These are phyloP conservation scores for Lipomyces kockii DNA, from an alignment of 805 yeast genomes.

Conservation along the genomic window DNA sequence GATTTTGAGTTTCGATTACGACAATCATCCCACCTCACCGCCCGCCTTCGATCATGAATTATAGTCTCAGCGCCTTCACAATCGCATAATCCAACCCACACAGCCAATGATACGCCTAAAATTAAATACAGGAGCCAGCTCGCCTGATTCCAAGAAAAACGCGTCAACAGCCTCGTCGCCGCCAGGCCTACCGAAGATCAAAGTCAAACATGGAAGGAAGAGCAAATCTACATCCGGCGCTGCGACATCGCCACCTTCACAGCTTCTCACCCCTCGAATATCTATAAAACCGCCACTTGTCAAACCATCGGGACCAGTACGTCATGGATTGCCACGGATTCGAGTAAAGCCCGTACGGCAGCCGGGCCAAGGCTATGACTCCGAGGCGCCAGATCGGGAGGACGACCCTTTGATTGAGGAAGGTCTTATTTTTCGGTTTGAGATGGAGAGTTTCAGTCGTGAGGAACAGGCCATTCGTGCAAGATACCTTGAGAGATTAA, in stretches of 20 bases:
- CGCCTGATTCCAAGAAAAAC: neutral
- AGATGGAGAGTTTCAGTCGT: conserved; percentile 30
- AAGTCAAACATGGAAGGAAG: conserved; percentile 30
- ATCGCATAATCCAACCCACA: neutral
- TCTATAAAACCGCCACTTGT: conserved; percentile 33
- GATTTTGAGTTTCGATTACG: neutral
- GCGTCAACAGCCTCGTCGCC: neutral
- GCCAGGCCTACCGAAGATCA: conserved; percentile 27
- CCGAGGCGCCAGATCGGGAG: conserved; percentile 94
- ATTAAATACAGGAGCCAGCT: conserved; percentile 11
- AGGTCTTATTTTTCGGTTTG: conserved; percentile 69
- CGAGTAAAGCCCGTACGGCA: conserved; percentile 64
- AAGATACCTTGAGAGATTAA: conserved; percentile 25
- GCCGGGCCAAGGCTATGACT: conserved; percentile 95
- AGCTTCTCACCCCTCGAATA: conserved; percentile 28
- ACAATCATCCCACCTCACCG: neutral
- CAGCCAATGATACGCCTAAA: conserved; percentile 26
- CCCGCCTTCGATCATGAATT: neutral
- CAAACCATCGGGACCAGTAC: conserved; percentile 18
- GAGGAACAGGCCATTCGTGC: conserved; percentile 31
- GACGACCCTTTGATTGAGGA: conserved; percentile 93
- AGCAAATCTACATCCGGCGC: conserved; percentile 4
- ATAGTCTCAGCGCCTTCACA: neutral
- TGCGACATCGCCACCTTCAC: conserved; percentile 9
- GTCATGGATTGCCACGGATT: conserved; percentile 50